Base-by-base conservation (phyloP, 2,329 filamentous ascomycete genomes). In the Neocatenulostroma microsporum region DNA sequence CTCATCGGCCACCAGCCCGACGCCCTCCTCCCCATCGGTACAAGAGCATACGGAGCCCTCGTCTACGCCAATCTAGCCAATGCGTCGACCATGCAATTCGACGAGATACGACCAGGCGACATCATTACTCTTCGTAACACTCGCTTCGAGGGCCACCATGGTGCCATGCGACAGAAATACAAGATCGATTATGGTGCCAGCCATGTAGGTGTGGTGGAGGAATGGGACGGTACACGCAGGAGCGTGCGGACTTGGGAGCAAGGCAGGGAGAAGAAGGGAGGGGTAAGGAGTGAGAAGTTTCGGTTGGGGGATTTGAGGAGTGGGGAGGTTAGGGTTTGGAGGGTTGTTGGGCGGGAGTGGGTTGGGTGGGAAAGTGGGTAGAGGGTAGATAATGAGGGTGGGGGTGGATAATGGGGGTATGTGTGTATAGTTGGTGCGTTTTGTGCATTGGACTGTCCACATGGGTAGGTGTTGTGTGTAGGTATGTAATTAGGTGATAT, bases 141-240 rank as follows among this genome's bases (percentile, higher is more conserved):
- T 25, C 84, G 80, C 47, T 95, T 98, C 66, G 86, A 95, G 62
- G 91, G 91, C 41, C 85, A 89, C 50, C 50, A 54, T 23, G 91
- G 91, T 1, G 76, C 87, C 4, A 88, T 98, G 83, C 88, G 96
- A 57, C 82, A 84, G 48, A 96, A 95, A 61, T 98, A 98, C 62
- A 80, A 73, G 32, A 69, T 78, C 35, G 91, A 98, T 50, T 84
- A 95, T 1, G 55, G 53, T 1, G 24, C 42, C 5, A 74, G 91
- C 45, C 91, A 98, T 54, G 89, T 96, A 0, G 91, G 76, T 2
- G 68, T 98, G 2, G 89, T 98, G 3, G 76, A 86, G 8, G 91
- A 98, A 60, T 98, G 91, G 91, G 91, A 98, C 60, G 91, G 91
- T 3, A 94, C 86, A 26, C 94, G 95, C 75, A 94, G 94, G 74